Base-by-base conservation (phyloP, 768 basidiomycete genomes). In the Leccinum broughii region DNA sequence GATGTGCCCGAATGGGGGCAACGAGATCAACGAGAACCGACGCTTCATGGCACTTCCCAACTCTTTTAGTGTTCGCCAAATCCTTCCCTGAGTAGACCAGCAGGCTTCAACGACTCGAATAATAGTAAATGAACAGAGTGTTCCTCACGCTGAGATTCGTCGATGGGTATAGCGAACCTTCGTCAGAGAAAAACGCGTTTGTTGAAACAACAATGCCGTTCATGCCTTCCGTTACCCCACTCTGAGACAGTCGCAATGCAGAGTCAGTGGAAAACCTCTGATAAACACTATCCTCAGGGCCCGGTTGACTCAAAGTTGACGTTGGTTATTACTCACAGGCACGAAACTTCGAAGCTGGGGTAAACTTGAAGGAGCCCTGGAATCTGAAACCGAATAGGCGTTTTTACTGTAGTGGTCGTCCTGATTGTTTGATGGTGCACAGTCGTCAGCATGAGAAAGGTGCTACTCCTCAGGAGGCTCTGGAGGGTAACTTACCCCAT, bases 181-280 rank as follows among this genome's bases (percentile, higher is more conserved):
- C 67, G 37, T 46, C 60, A n/a, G 58, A 56, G 22, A 53, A 51
- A 51, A 46, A 61, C 15, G 37, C 2, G 15, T 54, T 50, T 32
- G 17, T 61, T 17, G 54, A 22, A 11, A 20, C 24, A 26, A 20
- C 2, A 14, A 4, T 24, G 14, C 60, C 20, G n/a, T 44, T 62
- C 20, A 61, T 54, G 46, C 57, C 30, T 34, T 66, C 63, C 5
- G 52, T 65, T 24, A 17, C 22, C 6, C 50, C 49, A 24, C 54
- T 59, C 13, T 67, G 68, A 24, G 67, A 59, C 13, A 39, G 20
- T 35, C 34, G 62, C 6, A 59, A 55, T 3, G 63, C 15, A 4
- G 72, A 65, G 9, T 72, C 72, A 22, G 52, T 54, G 26, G 71
- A 72, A 59, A 72, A 61, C 58, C 71, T 72, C 71, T 72, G 55